Base-by-base conservation (phyloP, 768 basidiomycete species). In the Holtermannia corniformis region DNA sequence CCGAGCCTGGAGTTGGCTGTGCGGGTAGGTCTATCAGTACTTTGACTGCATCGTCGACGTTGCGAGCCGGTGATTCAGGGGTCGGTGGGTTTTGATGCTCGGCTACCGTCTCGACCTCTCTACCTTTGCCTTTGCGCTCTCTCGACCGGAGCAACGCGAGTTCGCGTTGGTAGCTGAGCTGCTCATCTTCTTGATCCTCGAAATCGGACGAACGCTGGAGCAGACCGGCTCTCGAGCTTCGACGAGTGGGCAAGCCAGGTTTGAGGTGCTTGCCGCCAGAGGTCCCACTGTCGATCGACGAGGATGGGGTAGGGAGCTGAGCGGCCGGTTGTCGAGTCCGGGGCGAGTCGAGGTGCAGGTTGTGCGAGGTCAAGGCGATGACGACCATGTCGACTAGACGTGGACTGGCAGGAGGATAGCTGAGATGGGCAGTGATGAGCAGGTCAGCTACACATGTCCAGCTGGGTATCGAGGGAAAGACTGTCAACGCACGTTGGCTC, bases 311-410 rank as follows among this genome's bases (percentile, higher is more conserved):
- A 28, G 24, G 26, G 41, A 20, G 5, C 22, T 47, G 28, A 11
- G 43, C 14, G 16, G 44, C 37, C 32, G 50, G 19, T 41, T 25
- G 24, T 21, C 24, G 12, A n/a, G n/a, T n/a, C 41, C 24, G 4
- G 22, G 40, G 22, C 46, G 11, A 14, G 19, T 47, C 23, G 4
- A 45, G 23, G 46, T 47, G 46, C 19, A 47, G 25, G 46, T 47
- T 26, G 46, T 47, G 46, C 11, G 46, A 47, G 19, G 14, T 21
- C 25, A 47, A 11, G 19, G 46, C 46, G 23, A 47, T 27, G 23
- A 47, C 46, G 21, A 49, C 49, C 55, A 57, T 57, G 5, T 16
- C 16, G n/a, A 44, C 43, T 37, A 37, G 32, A 37, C 10, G 32
- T 37, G 32, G 32, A n/a, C n/a, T n/a, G n/a, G n/a, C n/a, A n/a